Evolutionary conservation across 768 basidiomycete species (phyloP).

Genomic region (Sistotremastrum suecicum): DNA sequence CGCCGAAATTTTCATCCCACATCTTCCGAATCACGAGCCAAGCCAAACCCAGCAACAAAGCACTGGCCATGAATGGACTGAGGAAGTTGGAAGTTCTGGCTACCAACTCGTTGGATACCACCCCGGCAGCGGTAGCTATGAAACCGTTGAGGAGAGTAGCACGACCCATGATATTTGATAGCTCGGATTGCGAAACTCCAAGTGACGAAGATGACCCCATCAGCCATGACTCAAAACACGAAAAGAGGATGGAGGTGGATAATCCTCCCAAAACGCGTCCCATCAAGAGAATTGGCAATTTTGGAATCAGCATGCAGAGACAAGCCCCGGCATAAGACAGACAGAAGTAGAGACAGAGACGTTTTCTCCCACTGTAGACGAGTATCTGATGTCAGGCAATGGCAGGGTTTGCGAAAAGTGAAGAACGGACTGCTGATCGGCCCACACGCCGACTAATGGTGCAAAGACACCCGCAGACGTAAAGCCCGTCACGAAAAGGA

Average conservation of each 20-base stretch:
- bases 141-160: conserved; percentile 63
- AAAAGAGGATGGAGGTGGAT: conserved; percentile 64
- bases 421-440: conserved; percentile 51
- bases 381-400: not conserved
- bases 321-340: conserved; percentile 49
- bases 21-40: conserved; percentile 40
- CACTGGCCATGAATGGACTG: conserved; percentile 57
- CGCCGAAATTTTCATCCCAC: conserved; percentile 65
- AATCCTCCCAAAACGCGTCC: conserved; percentile 57
- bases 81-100: conserved; percentile 33
- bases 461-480: conserved; percentile 54
- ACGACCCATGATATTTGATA: conserved; percentile 58
- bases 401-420: not conserved
- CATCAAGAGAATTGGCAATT: conserved; percentile 42
- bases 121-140: conserved; percentile 53
- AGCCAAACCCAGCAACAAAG: conserved; percentile 33
- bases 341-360: conserved; percentile 59
- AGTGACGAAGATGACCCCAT: conserved; percentile 43
- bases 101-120: conserved; percentile 55
- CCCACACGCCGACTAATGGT: conserved; percentile 64
- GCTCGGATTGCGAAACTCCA: conserved; percentile 37
- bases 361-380: conserved; percentile 45
- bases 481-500: conserved; percentile 70
- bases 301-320: conserved; percentile 39
- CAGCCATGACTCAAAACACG: conserved; percentile 68